A percentile compares a stretch with the other conserved stretches of the same genome.
Evolutionary conservation across 2,329 filamentous ascomycete genomes (phyloP).

Genomic region (Didymella pomorum): DNA sequence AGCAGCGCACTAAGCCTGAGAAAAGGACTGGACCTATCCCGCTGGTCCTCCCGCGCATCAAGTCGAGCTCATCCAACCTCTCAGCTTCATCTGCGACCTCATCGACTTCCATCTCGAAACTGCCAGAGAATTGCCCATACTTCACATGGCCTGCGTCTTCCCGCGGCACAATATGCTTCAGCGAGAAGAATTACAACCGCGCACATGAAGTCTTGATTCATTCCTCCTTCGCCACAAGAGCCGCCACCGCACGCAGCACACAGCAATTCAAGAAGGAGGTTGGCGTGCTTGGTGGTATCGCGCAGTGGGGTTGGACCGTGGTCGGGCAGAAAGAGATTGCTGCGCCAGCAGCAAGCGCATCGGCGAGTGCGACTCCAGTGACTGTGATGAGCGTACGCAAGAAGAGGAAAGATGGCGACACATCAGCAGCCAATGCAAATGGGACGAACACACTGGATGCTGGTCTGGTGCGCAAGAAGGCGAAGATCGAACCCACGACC

Average conservation of each 20-base stretch:
- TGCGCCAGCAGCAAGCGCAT: not conserved
- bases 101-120: slow-evolving; percentile 47
- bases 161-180: slow-evolving; percentile 69
- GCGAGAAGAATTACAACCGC: slow-evolving; percentile 71
- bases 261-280: slow-evolving; percentile 75
- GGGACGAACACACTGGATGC: slow-evolving; percentile 30
- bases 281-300: slow-evolving; percentile 51
- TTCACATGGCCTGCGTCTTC: slow-evolving; percentile 71
- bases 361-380: slow-evolving; percentile 25
- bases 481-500: slow-evolving; percentile 34
- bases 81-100: slow-evolving; percentile 59
- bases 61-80: slow-evolving; percentile 57
- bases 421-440: slow-evolving; percentile 4
- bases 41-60: slow-evolving; percentile 70
- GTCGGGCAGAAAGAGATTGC: slow-evolving; percentile 35
- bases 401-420: slow-evolving; percentile 42
- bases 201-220: slow-evolving; percentile 74
- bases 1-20: slow-evolving; percentile 34
- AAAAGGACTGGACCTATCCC: slow-evolving; percentile 65
- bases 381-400: slow-evolving; percentile 46
- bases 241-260: slow-evolving; percentile 70
- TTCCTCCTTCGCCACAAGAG: slow-evolving; percentile 74
- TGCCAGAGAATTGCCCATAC: slow-evolving; percentile 64
- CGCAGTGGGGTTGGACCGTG: slow-evolving; percentile 41
- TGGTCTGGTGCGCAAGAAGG: slow-evolving; percentile 45